phyloP scores from a whole-genome alignment of 306 rosid genomes.

The Carpinus fangiana region DNA sequence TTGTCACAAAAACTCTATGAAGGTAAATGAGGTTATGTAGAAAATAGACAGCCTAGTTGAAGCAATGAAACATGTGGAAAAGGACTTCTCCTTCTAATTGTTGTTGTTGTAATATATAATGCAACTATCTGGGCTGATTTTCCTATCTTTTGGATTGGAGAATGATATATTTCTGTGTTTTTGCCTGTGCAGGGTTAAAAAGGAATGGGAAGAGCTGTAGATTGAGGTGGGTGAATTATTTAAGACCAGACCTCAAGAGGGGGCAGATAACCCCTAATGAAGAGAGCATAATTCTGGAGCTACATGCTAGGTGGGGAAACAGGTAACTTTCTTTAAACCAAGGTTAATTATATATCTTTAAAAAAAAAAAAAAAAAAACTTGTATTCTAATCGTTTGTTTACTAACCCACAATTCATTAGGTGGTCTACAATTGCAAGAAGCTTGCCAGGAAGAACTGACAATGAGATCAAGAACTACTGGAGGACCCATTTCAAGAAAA shows the following conservation, averaged over 20 bases:
- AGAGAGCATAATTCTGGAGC: slow-evolving; percentile 76
- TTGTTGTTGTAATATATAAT: background rate
- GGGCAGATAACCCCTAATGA: slow-evolving; percentile 96
- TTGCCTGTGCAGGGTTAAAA: slow-evolving; percentile 59
- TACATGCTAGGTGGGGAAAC: slow-evolving; percentile 95
- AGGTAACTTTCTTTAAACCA: slow-evolving; percentile 50
- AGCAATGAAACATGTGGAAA: slow-evolving; percentile 13
- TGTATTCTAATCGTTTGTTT: background rate
- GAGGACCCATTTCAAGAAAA: slow-evolving; percentile 93
- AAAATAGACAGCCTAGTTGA: background rate
- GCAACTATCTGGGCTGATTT: slow-evolving; percentile 1
- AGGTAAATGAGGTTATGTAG: background rate
- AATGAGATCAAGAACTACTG: slow-evolving; percentile 92
- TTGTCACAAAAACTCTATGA: background rate
- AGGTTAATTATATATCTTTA: background rate
- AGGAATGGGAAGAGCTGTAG: slow-evolving; percentile 98
- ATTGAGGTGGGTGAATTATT: slow-evolving; percentile 92
- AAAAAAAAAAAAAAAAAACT: background rate
- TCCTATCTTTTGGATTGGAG: background rate
- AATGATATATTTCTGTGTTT: slow-evolving; percentile 13
- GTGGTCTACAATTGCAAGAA: slow-evolving; percentile 96
- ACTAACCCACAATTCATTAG: slow-evolving; percentile 28
- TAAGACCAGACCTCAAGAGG: slow-evolving; percentile 93
- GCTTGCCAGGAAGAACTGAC: slow-evolving; percentile 94
- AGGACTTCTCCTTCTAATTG: background rate